Evolutionary conservation across 1,284 basidiomycete genomes (phyloP).

Genomic region (Apiotrichum sp.): DNA sequence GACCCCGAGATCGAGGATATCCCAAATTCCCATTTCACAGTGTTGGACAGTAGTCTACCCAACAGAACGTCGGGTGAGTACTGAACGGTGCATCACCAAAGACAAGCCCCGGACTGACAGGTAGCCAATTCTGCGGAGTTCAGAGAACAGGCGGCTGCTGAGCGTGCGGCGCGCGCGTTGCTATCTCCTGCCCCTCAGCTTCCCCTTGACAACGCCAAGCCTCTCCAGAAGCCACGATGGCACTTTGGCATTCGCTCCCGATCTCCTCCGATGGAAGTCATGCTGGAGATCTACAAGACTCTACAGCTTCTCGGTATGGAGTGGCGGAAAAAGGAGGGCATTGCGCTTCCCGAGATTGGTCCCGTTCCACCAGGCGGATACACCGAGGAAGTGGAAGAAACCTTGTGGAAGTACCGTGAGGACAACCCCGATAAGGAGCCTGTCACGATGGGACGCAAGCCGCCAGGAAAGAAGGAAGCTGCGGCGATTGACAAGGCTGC

Average conservation of each 20-base stretch:
- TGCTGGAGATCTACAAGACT: conserved; percentile 96
- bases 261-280: conserved; percentile 96
- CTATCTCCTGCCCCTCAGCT: conserved; percentile 15
- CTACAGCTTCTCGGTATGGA: conserved; percentile 92
- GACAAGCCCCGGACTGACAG: too few relatives aligned
- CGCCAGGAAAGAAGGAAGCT: conserved; percentile 46
- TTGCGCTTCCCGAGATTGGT: conserved; percentile 65
- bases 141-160: conserved; percentile 30
- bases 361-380: conserved; percentile 33
- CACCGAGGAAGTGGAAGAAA: conserved; percentile 37
- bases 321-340: conserved; percentile 60
- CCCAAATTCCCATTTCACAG: conserved; percentile 62
- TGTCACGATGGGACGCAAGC: conserved; percentile 28
- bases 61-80: conserved; percentile 37
- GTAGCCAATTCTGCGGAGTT: background rate
- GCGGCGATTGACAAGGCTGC: conserved; percentile 50
- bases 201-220: conserved; percentile 26
- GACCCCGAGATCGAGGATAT: conserved; percentile 51
- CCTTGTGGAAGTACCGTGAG: conserved; percentile 50
- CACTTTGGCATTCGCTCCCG: conserved; percentile 96
- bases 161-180: conserved; percentile 39
- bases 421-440: conserved; percentile 31
- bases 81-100: too few relatives aligned
- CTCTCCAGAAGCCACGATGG: conserved; percentile 64
- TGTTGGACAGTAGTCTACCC: conserved; percentile 74